Base-by-base conservation (phyloP, 495 filamentous ascomycete genomes). In the Immersiella caudata region DNA sequence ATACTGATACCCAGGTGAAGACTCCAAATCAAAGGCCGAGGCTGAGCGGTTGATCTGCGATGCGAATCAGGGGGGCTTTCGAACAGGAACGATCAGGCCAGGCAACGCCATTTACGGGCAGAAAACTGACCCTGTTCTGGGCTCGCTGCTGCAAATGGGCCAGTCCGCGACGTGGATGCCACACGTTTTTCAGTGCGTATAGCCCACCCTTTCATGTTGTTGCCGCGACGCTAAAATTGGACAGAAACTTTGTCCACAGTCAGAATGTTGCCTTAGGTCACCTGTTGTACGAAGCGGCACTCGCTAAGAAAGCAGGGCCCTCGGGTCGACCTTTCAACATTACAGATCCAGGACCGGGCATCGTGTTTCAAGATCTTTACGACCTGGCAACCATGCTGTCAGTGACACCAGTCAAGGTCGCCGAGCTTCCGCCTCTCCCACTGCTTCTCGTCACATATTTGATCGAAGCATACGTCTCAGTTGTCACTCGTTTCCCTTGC, bases 231-330 rank as follows among this genome's bases (percentile, higher is more conserved):
- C 65, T 67, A 67, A 68, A 20, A 9, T n/a, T 49, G 14, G 20
- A 57, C 27, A 63, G 67, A 29, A 84, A 82, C 73, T 86, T 85
- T 64, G 82, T 86, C 65, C 78, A 82, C 68, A 79, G 78, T 21
- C 83, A 84, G 60, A 86, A 89, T 73, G 83, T 86, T 67, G 84
- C 86, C 16, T 73, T 86, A 33, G 84, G 81, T 1, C 86, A 89
- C 59, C 79, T 89, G 14, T 73, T 79, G 8, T 85, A 87, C 72
- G 86, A 89, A 68, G 80, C 84, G 21, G 83, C 84, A 2, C 80
- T 89, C 1, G 62, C 74, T 60, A 66, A 63, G 16, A 54, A 52
- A 9, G 57, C 79, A 26, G 75, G 77, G 62, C 79, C 79, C 9
- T 36, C 81, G 6, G 81, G 81, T 6, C 70, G 78, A n/a, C 74